Percentiles rank a stretch among this genome's conserved stretches.
Conservation (phyloP, 73 alveolate genomes). For the Blepharisma japonicum region DNA sequence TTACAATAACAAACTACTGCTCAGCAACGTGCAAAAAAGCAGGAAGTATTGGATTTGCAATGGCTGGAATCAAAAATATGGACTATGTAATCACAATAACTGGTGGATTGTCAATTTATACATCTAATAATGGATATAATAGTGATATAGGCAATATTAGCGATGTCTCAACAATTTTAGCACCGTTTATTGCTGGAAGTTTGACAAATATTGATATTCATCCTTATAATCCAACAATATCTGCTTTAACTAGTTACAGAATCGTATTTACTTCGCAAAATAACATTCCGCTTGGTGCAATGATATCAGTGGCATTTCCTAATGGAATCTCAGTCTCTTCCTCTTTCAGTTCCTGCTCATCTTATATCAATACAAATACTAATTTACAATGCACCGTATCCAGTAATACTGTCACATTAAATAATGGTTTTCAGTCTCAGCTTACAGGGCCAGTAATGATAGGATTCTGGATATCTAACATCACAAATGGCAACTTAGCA, state of each 20-base stretch:
- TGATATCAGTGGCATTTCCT: too few species aligned
- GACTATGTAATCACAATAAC: background rate
- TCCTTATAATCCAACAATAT: constrained; percentile 6
- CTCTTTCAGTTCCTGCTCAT: background rate
- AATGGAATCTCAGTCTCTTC: too few species aligned
- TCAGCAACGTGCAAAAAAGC: background rate
- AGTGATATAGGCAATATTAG: background rate
- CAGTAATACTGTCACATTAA: background rate
- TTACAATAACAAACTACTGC: constrained; percentile 2
- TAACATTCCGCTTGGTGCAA: too few species aligned
- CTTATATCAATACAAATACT: background rate
- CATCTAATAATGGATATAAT: background rate
- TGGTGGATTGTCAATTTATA: background rate
- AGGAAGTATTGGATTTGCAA: background rate
- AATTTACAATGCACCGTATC: background rate
- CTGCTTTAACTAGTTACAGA: background rate
- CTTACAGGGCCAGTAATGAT: background rate
- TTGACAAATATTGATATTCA: background rate
- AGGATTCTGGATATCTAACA: background rate
- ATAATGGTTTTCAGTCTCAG: background rate
- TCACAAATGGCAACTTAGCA: background rate
- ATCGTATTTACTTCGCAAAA: background rate
- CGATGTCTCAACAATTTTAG: background rate
- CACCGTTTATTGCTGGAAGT: background rate
- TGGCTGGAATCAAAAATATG: background rate